Evolutionary conservation across 2,329 filamentous ascomycete species (phyloP), one percentile per base, ranked within the genome.

Genomic region (Arthrobotrys sphaeroides): DNA sequence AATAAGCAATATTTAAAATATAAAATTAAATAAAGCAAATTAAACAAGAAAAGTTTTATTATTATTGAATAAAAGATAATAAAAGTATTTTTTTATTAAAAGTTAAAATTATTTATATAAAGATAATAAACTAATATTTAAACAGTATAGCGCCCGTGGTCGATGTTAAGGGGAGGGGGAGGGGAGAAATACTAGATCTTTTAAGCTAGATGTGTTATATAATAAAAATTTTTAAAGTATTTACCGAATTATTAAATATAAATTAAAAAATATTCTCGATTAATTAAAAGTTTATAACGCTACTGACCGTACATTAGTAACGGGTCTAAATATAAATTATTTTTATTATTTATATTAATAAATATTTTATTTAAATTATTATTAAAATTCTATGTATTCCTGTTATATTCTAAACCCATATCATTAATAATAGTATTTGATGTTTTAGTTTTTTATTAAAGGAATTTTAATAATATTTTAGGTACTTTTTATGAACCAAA

Each of bases 1-100:
- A 61, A 61, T 42, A 42, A 42, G 36, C 24, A 61, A 31, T 45
- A 26, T 42, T 40, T 73, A 78, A 0, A 81, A 81, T 0, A 82
- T 83, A 31, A 77, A 78, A 0, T 79, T 82, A 31, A 72, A 83
- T 7, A 82, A 80, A 68, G 61, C 18, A 65, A 43, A 65, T 65
- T 13, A 53, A 28, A 43, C 20, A 65, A 49, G 26, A 40, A 51
- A 49, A 49, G 42, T 0, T 80, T 82, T 81, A 78, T 77, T 68
- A 1, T 78, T 81, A 2, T 78, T 6, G 73, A 81, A 42, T 82
- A 81, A 1, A 78, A n/a, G 66, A 64, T 47, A 55, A 42, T 47
- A 26, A 43, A 57, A 42, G 49, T 40, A 57, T 57, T 36, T 55
- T 59, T 65, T 36, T 62, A 42, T 51, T 60, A 43, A 40, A 43